Base-by-base conservation (phyloP, 2,329 filamentous ascomycete species). In the Fusarium verticillioides region DNA sequence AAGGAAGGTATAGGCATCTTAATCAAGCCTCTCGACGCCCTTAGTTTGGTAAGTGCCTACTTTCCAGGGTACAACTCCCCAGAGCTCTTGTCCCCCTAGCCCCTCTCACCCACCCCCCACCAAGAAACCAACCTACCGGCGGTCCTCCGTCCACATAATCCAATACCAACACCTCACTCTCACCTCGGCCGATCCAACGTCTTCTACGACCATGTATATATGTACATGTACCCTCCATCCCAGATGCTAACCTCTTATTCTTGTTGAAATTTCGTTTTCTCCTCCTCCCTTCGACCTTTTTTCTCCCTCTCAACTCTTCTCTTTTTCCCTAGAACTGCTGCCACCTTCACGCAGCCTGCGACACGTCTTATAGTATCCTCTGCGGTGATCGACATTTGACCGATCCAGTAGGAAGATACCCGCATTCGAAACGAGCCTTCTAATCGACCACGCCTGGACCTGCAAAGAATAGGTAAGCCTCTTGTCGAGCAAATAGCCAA, bases 361-460 rank as follows among this genome's bases (percentile, higher is more conserved):
- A 50, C 52, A 63, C 57, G 16, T 40, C 30, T 26, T 30, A 53
- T 68, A 34, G 47, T 19, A 19, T 34, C 57, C 28, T 69, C 36
- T 68, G 43, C 32, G 47, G 43, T 57, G 70, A 73, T 73, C 60
- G 69, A 73, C 65, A 66, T 43, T 72, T 66, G 69, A 50, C 69
- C 60, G 47, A 56, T 56, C 60, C 40, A 61, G 43, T 39, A 69
- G 44, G 49, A 56, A 56, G 52, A 13, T 42, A 60, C 39, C 49
- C 46, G 63, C 40, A 59, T 44, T 69, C 68, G 59, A 72, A 71
- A 66, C 66, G 43, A 60, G 63, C 66, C 46, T 67, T 36, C 40
- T 47, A 53, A 60, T 57, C 52, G 56, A 56, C 59, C 34, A 28
- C 43, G 40, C 53, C 57, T 59, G 63, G 40, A 54, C 44, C 46